Percentiles rank a stretch among this genome's conserved stretches.
Evolutionary conservation across 768 basidiomycete species (phyloP).

Genomic region (Podaxis carcinomalis): DNA sequence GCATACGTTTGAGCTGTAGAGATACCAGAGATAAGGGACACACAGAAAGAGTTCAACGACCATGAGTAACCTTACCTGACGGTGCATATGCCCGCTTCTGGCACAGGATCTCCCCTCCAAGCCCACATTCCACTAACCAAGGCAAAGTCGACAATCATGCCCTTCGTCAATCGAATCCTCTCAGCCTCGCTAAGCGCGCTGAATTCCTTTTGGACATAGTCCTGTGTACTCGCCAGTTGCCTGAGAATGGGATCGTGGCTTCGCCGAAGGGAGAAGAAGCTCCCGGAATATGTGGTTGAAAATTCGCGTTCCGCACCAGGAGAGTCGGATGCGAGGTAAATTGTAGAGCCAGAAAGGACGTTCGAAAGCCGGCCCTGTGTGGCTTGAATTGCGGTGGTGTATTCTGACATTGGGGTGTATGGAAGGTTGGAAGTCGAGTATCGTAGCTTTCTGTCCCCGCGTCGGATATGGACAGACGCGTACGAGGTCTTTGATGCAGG

Average conservation of each 20-base stretch:
- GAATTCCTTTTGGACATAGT: constrained; percentile 55
- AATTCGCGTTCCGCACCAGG: constrained; percentile 40
- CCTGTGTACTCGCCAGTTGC: constrained; percentile 43
- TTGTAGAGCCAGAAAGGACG: constrained; percentile 23
- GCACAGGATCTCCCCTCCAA: constrained; percentile 34
- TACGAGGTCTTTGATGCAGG: constrained; percentile 26
- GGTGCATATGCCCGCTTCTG: constrained; percentile 53
- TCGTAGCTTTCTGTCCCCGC: constrained; percentile 49
- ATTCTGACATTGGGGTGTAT: constrained; percentile 45
- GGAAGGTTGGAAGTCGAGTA: constrained; percentile 39
- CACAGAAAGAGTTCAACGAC: not conserved
- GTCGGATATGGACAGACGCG: constrained; percentile 57
- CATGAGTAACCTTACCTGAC: constrained; percentile 39
- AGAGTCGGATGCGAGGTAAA: constrained; percentile 64
- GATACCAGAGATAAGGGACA: not conserved
- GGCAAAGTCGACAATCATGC: constrained; percentile 68
- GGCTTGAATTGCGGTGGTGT: constrained; percentile 34
- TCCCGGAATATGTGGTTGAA: constrained; percentile 29
- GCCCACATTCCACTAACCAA: constrained; percentile 62
- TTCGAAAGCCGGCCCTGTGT: constrained; percentile 35
- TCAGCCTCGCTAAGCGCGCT: constrained; percentile 31
- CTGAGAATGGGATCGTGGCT: constrained; percentile 39
- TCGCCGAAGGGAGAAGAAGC: constrained; percentile 41
- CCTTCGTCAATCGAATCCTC: constrained; percentile 49
- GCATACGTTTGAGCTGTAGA: constrained; percentile 56